phyloP scores from a whole-genome alignment of 257 asterid genomes.

The Thymus quinquecostatus region DNA sequence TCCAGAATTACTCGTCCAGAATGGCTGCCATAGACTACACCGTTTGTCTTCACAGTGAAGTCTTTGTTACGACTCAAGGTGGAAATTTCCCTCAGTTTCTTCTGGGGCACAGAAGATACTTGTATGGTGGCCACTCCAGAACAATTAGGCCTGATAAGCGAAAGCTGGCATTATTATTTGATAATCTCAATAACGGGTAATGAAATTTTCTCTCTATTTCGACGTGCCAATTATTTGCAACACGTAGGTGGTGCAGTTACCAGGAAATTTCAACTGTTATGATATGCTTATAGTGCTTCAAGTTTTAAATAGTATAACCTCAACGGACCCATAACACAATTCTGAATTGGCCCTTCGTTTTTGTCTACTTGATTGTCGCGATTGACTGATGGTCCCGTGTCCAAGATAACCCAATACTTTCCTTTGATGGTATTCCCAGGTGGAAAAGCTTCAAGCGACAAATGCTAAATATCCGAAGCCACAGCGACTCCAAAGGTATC shows the following conservation, averaged over 20 bases:
- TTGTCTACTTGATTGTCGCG: not conserved
- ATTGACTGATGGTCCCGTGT: not conserved
- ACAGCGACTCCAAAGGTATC: slow-evolving; percentile 91
- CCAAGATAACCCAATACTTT: not conserved
- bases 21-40: slow-evolving; percentile 99
- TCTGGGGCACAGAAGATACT: slow-evolving; percentile 92
- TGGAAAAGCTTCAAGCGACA: slow-evolving; percentile 94
- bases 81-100: slow-evolving; percentile 98
- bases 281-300: slow-evolving; percentile 9
- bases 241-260: slow-evolving; percentile 7
- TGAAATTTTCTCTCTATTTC: slow-evolving; percentile 30
- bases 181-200: slow-evolving; percentile 89
- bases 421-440: slow-evolving; percentile 45
- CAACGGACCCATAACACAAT: not conserved
- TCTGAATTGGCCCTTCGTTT: not conserved
- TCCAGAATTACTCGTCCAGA: slow-evolving; percentile 91
- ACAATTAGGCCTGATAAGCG: slow-evolving; percentile 93
- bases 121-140: slow-evolving; percentile 93
- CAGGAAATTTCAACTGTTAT: slow-evolving; percentile 11
- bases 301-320: slow-evolving; percentile 11
- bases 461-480: slow-evolving; percentile 78
- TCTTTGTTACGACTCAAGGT: slow-evolving; percentile 98
- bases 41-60: slow-evolving; percentile 98
- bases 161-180: slow-evolving; percentile 77
- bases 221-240: slow-evolving; percentile 17